These are phyloP conservation scores for Euphorbia celastroides DNA, from an alignment of 441 rosid genomes.

Conservation along the genomic window DNA sequence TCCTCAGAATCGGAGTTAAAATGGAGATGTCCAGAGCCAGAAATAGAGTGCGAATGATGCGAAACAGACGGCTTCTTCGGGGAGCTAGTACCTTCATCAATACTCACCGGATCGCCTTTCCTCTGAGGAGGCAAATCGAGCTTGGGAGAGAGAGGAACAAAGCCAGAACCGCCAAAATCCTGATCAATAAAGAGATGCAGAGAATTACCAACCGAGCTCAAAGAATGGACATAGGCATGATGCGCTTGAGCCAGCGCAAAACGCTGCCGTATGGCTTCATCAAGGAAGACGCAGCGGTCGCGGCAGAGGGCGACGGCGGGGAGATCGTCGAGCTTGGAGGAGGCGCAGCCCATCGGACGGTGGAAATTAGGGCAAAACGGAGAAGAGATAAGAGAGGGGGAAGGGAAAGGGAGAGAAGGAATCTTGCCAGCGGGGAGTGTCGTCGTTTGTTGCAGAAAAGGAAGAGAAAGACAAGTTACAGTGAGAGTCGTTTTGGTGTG, in stretches of 20 bases:
- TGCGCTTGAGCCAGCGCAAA: conserved; percentile 69
- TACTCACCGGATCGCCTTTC: conserved; percentile 28
- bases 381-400: neutral
- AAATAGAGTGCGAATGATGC: conserved; percentile 37
- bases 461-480: neutral
- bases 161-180: conserved; percentile 17
- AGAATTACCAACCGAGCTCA: conserved; percentile 50
- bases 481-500: neutral
- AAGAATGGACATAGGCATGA: conserved; percentile 49
- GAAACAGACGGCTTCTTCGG: conserved; percentile 11
- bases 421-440: conserved; percentile 63
- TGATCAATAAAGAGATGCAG: conserved; percentile 47
- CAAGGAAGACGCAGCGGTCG: conserved; percentile 59
- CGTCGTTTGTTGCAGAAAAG: conserved; percentile 43
- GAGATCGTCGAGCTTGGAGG: conserved; percentile 84
- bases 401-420: conserved; percentile 26
- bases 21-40: conserved; percentile 50
- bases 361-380: neutral
- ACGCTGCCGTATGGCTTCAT: conserved; percentile 64
- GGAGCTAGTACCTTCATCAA: neutral
- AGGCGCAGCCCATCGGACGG: conserved; percentile 62
- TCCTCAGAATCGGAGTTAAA: conserved; percentile 45
- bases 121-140: conserved; percentile 46
- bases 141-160: conserved; percentile 25
- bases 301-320: conserved; percentile 92